These are phyloP conservation scores for Buxus sempervirens DNA, from an alignment of 164 flowering plant genomes.

Conservation along the genomic window DNA sequence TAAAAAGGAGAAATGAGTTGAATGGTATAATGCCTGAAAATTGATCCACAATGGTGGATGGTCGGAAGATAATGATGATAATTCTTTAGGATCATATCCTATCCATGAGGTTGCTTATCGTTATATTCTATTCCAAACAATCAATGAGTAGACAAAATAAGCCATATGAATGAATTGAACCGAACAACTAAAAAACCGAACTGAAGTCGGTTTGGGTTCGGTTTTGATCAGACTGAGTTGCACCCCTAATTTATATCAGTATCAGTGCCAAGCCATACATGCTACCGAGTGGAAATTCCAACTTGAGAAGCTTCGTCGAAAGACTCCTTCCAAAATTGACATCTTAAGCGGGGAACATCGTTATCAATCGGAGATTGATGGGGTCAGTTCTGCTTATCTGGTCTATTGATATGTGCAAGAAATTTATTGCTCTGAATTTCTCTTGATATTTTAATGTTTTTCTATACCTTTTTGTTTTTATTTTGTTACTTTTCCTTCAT, in stretches of 20 bases:
- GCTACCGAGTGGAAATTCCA: conserved; percentile 43
- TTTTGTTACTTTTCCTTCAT: too few relatives aligned
- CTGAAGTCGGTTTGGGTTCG: too few relatives aligned
- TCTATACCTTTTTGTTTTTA: too few relatives aligned
- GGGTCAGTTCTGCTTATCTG: conserved; percentile 35
- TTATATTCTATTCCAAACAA: too few relatives aligned
- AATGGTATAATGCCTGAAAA: too few relatives aligned
- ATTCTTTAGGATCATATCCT: too few relatives aligned
- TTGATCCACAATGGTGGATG: too few relatives aligned
- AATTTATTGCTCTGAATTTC: neutral
- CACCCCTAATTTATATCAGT: too few relatives aligned
- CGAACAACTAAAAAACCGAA: too few relatives aligned
- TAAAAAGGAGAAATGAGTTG: too few relatives aligned
- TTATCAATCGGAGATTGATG: conserved; percentile 48
- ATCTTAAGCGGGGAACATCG: conserved; percentile 39
- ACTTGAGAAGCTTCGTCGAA: conserved; percentile 38
- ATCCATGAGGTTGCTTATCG: neutral
- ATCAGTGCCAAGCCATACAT: conserved; percentile 44
- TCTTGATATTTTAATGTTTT: neutral
- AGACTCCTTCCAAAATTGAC: conserved; percentile 54
- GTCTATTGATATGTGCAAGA: conserved; percentile 1
- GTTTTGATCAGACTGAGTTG: too few relatives aligned
- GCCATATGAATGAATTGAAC: neutral
- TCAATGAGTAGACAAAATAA: neutral
- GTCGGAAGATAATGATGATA: too few relatives aligned